These are phyloP conservation scores for Termitomyces sp. DNA, from an alignment of 768 basidiomycete species.

Conservation along the genomic window DNA sequence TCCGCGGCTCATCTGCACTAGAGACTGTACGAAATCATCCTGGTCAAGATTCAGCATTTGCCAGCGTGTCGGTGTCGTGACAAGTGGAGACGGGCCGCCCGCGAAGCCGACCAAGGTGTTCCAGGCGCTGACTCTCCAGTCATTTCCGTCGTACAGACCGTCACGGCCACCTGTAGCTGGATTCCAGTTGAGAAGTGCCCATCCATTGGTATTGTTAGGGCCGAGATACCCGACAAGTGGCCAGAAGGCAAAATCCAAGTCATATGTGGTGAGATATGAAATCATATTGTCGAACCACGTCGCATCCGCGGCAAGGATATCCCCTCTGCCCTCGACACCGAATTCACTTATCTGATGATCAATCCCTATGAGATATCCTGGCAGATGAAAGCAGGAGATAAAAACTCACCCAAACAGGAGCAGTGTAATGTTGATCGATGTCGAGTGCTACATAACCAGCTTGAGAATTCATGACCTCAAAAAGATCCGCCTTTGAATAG, in stretches of 20 bases:
- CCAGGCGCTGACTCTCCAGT: constrained; percentile 10
- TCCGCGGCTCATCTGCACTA: constrained; percentile 5
- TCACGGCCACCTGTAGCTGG: constrained; percentile 7
- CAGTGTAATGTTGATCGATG: constrained; percentile 12
- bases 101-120: constrained; percentile 5
- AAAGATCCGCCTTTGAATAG: constrained; percentile 8
- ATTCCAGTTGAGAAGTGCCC: constrained; percentile 15
- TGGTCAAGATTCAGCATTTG: constrained; percentile 15
- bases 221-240: constrained; percentile 13
- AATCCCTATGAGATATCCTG: not conserved
- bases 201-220: constrained; percentile 11
- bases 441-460: constrained; percentile 14
- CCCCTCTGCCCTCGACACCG: constrained; percentile 10
- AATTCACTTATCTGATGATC: constrained; percentile 13
- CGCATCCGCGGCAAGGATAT: constrained; percentile 1
- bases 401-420: constrained; percentile 10
- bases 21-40: constrained; percentile 12
- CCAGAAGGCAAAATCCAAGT: constrained; percentile 15
- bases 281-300: constrained; percentile 14
- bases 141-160: constrained; percentile 12
- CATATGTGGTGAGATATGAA: constrained; percentile 10
- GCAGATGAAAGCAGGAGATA: not conserved
- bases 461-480: constrained; percentile 8
- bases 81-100: not conserved
- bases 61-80: constrained; percentile 9